A percentile compares a stretch with the other conserved stretches of the same genome.
phyloP scores from a whole-genome alignment of 345 rosid genomes.

The Eutrema heterophyllum region DNA sequence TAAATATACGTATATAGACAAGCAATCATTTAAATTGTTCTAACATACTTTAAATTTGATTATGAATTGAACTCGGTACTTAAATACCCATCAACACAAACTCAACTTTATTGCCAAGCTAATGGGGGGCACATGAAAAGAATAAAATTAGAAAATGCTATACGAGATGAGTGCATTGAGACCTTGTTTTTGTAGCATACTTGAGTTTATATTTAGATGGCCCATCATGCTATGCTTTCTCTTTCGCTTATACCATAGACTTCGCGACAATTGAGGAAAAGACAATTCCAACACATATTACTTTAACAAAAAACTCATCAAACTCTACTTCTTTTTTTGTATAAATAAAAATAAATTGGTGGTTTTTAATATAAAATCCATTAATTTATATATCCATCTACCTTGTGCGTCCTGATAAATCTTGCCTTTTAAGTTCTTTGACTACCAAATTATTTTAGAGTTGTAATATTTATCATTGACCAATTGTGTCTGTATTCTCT shows the following conservation, averaged over 20 bases:
- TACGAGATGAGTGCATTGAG: slow-evolving; percentile 25
- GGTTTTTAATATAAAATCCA: background rate
- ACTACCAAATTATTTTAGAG: slow-evolving; percentile 12
- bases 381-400: background rate
- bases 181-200: slow-evolving; percentile 32
- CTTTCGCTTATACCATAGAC: slow-evolving; percentile 15
- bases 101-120: slow-evolving; percentile 20
- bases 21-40: slow-evolving; percentile 1
- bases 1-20: background rate
- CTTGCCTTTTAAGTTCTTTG: slow-evolving; percentile 27
- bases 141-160: slow-evolving; percentile 18
- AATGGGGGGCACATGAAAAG: slow-evolving; percentile 28
- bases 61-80: slow-evolving; percentile 1
- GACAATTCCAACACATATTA: slow-evolving; percentile 16
- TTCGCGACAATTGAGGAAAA: slow-evolving; percentile 25
- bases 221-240: slow-evolving; percentile 23
- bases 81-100: slow-evolving; percentile 6
- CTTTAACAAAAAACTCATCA: background rate
- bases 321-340: background rate
- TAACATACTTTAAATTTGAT: slow-evolving; percentile 1
- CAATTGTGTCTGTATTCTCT: slow-evolving; percentile 15
- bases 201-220: slow-evolving; percentile 7
- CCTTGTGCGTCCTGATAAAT: slow-evolving; percentile 8
- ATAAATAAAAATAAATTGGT: background rate
- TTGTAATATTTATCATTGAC: slow-evolving; percentile 19